These are phyloP conservation scores for Neckera pumila DNA, from an alignment of 225 moss, liverwort and hornwort species.

Conservation along the genomic window DNA sequence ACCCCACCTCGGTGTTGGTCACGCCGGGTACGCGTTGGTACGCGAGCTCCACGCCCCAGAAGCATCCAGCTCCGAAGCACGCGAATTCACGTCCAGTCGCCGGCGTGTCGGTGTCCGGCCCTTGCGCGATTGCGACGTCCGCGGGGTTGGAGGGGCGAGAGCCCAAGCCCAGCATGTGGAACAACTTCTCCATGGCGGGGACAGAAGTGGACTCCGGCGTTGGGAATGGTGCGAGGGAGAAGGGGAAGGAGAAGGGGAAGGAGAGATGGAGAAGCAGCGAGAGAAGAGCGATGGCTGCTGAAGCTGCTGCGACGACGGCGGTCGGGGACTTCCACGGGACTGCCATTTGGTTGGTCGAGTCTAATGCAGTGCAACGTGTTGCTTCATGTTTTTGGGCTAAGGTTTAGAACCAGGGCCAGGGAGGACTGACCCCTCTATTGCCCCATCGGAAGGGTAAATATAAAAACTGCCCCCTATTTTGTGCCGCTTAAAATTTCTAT, in stretches of 20 bases:
- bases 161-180: constrained; percentile 23
- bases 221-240: background rate
- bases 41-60: constrained; percentile 40
- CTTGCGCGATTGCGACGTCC: constrained; percentile 14
- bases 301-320: background rate
- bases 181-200: constrained; percentile 8
- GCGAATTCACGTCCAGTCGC: background rate
- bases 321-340: background rate
- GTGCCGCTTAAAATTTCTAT: too few species aligned
- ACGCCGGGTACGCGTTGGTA: constrained; percentile 24
- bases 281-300: background rate
- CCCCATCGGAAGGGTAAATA: too few species aligned
- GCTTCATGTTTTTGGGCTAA: too few species aligned
- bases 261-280: background rate
- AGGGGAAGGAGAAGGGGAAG: background rate
- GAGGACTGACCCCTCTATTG: too few species aligned
- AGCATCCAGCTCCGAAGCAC: constrained; percentile 7
- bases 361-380: too few species aligned
- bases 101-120: constrained; percentile 11
- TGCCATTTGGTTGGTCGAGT: background rate
- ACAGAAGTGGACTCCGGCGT: background rate
- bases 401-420: too few species aligned
- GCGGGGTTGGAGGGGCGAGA: constrained; percentile 9
- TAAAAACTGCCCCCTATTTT: too few species aligned
- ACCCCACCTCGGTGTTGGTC: constrained; percentile 15